These are phyloP conservation scores for Cyphellophora europaea DNA, from an alignment of 2,329 filamentous ascomycete species.

Conservation along the genomic window DNA sequence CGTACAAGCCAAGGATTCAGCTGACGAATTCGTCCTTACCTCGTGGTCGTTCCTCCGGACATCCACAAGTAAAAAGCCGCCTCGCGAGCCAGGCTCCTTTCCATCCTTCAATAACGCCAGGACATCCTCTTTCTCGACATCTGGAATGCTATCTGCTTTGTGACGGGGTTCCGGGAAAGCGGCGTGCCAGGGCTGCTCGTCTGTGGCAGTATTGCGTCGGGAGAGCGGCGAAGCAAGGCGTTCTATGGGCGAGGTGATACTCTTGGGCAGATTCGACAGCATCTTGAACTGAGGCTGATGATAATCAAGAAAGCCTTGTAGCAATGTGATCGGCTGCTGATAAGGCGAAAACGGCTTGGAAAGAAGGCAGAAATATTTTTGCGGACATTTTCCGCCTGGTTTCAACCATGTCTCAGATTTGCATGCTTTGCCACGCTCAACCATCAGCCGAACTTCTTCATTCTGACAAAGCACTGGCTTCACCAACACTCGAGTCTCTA, in stretches of 20 bases:
- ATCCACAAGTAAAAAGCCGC: conserved; percentile 36
- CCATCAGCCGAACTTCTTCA: no score
- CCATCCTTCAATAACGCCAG: conserved; percentile 27
- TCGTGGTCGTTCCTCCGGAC: conserved; percentile 37
- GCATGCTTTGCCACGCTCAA: no score
- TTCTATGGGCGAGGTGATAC: background rate
- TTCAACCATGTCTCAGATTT: no score
- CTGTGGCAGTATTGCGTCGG: background rate
- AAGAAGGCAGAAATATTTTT: no score
- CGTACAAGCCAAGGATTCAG: background rate
- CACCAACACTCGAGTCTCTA: no score
- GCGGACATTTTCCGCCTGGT: no score
- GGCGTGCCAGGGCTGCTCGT: conserved; percentile 29
- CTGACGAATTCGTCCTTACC: conserved; percentile 23
- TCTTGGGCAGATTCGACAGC: background rate
- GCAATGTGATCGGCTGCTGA: no score
- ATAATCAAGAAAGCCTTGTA: no score
- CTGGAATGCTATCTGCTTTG: conserved; percentile 14
- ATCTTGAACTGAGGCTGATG: no score
- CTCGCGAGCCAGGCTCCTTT: conserved; percentile 17
- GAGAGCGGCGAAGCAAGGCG: no score
- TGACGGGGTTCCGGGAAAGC: conserved; percentile 28
- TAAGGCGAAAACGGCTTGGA: no score
- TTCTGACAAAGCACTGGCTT: no score
- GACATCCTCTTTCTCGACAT: conserved; percentile 25